Percentiles rank a stretch among this genome's conserved stretches.
phyloP scores from a whole-genome alignment of 169 alveolate species.

The Toxoplasma gondii region DNA sequence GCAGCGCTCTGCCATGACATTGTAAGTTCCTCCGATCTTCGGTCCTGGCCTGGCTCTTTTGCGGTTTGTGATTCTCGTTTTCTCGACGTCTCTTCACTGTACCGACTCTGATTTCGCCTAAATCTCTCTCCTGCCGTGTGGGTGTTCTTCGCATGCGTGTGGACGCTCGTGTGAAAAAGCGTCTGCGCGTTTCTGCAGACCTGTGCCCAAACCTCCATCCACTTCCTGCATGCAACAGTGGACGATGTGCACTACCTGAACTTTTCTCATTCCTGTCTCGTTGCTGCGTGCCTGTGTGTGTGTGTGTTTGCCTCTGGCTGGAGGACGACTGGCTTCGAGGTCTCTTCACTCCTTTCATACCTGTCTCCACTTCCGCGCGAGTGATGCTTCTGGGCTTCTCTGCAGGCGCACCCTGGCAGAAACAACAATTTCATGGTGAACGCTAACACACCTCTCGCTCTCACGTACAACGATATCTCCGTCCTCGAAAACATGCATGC shows the following conservation, averaged over 20 bases:
- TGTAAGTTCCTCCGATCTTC: not conserved
- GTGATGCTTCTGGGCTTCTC: not conserved
- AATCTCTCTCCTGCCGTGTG: not conserved
- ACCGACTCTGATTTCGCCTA: not conserved
- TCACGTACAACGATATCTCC: constrained; percentile 90
- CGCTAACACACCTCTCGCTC: constrained; percentile 84
- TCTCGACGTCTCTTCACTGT: not conserved
- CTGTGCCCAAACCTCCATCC: too few species aligned
- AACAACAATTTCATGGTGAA: constrained; percentile 83
- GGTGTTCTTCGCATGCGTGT: too few species aligned
- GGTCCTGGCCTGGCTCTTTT: not conserved
- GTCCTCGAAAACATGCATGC: constrained; percentile 95
- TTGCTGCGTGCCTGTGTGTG: too few species aligned
- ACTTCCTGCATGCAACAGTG: too few species aligned
- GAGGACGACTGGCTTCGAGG: too few species aligned
- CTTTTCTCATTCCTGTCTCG: too few species aligned
- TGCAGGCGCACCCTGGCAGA: constrained; percentile 90
- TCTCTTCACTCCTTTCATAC: too few species aligned
- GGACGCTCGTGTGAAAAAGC: too few species aligned
- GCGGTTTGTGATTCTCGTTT: not conserved
- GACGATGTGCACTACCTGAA: too few species aligned
- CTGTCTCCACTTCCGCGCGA: too few species aligned
- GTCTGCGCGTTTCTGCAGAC: too few species aligned
- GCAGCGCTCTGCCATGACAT: constrained; percentile 62
- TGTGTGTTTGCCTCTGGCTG: too few species aligned